Percentiles rank a stretch among this genome's conserved stretches.
phyloP scores from a whole-genome alignment of 2,329 filamentous ascomycete genomes.

The Cercospora sesami region DNA sequence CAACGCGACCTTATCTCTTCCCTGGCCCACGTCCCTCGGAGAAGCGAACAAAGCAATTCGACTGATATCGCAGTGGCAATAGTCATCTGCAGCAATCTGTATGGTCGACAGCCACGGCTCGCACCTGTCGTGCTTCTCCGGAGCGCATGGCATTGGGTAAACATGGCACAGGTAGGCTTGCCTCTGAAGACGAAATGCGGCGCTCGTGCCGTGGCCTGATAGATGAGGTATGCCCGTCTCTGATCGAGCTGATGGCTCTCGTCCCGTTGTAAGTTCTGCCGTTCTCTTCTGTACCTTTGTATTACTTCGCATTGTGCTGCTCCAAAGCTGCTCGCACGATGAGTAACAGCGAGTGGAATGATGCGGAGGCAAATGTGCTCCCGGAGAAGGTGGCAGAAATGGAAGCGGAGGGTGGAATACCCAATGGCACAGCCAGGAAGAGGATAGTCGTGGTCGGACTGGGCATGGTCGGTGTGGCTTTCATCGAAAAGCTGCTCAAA shows the following conservation, averaged over 20 bases:
- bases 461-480: slow-evolving; percentile 69
- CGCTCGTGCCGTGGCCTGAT: slow-evolving; percentile 20
- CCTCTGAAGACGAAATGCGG: slow-evolving; percentile 9
- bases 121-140: slow-evolving; percentile 23
- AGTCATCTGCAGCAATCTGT: slow-evolving; percentile 18
- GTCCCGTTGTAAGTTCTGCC: slow-evolving; percentile 1
- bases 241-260: neutral
- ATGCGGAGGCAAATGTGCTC: slow-evolving; percentile 48
- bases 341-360: slow-evolving; percentile 50
- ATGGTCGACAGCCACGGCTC: slow-evolving; percentile 13
- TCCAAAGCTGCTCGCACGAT: slow-evolving; percentile 30
- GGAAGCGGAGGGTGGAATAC: slow-evolving; percentile 38
- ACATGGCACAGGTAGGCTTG: slow-evolving; percentile 5
- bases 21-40: slow-evolving; percentile 18
- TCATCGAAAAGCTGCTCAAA: slow-evolving; percentile 84
- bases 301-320: neutral
- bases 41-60: slow-evolving; percentile 16
- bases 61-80: slow-evolving; percentile 2
- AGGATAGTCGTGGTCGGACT: slow-evolving; percentile 79
- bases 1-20: slow-evolving; percentile 1
- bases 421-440: slow-evolving; percentile 52
- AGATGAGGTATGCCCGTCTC: slow-evolving; percentile 17
- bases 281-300: neutral
- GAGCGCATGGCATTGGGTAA: slow-evolving; percentile 22
- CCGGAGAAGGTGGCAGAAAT: slow-evolving; percentile 46